Percentiles rank a stretch among this genome's conserved stretches.
Evolutionary conservation across 2,329 filamentous ascomycete genomes (phyloP).

Genomic region (Colletotrichum sp.): DNA sequence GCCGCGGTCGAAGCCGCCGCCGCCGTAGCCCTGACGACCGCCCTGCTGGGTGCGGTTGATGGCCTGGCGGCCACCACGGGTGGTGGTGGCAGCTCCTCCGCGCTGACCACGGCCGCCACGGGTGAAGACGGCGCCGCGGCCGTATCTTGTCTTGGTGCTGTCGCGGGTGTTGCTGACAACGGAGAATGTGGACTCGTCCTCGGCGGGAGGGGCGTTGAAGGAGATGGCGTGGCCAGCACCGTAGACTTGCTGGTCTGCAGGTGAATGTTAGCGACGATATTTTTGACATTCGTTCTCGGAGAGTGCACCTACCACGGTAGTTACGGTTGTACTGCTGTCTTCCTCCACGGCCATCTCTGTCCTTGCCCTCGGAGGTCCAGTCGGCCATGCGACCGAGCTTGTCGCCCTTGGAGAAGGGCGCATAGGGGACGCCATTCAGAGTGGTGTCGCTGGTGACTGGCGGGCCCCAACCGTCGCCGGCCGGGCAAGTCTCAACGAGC

Average conservation of each 20-base stretch:
- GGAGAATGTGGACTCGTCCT: conserved; percentile 97
- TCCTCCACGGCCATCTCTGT: conserved; percentile 74
- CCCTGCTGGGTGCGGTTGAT: conserved; percentile 70
- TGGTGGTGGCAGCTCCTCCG: conserved; percentile 52
- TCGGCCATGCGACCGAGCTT: conserved; percentile 99
- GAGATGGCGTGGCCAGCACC: conserved; percentile 85
- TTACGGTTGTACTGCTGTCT: conserved; percentile 91
- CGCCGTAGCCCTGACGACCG: conserved; percentile 66
- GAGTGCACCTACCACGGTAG: conserved; percentile 74
- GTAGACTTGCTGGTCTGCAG: conserved; percentile 91
- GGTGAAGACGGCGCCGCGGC: conserved; percentile 89
- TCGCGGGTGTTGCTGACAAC: conserved; percentile 95
- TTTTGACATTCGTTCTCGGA: neutral
- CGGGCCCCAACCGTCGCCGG: conserved; percentile 87
- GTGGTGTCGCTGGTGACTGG: conserved; percentile 83
- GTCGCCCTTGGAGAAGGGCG: conserved; percentile 97
- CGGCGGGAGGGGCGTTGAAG: conserved; percentile 89
- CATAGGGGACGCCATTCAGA: conserved; percentile 93
- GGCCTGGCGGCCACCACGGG: conserved; percentile 63
- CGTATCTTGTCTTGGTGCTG: conserved; percentile 83
- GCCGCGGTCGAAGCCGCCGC: conserved; percentile 72
- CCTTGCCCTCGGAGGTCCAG: conserved; percentile 93
- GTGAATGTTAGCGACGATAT: conserved; percentile 5
- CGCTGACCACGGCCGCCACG: conserved; percentile 82
- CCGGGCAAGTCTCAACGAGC: conserved; percentile 74